Base-by-base conservation (phyloP, 345 rosid species). In the Populus simonii region DNA sequence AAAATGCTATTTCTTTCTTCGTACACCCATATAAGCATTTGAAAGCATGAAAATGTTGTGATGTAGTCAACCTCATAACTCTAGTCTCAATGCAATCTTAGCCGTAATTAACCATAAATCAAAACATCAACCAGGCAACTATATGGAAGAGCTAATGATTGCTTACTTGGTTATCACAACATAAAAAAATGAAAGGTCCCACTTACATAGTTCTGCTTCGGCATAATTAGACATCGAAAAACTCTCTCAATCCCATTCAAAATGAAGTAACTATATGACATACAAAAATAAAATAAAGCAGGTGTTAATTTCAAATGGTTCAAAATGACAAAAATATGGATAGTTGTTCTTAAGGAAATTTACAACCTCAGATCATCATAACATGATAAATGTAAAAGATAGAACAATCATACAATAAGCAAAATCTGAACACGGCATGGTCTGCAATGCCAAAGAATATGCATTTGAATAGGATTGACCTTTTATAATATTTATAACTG, bases 181-280 rank as follows among this genome's bases (percentile, higher is more conserved):
- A 67, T 4, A 29, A 20, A 39, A 66, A 35, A 35, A 16, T 10
- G 8, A 36, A 68, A 20, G 25, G 43, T 49, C 47, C 25, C 39
- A 82, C 99, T 90, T 88, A 95, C 99, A 86, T 93, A 94, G 86
- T 96, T 96, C 70, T 90, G 84, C 83, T 96, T 96, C 13, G 94
- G 96, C 86, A 93, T 79, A 84, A 96, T 92, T 73, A 96, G 82
- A 81, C 87, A 82, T 73, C 98, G 94, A 73, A 89, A 92, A 80
- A 96, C 98, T 80, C 97, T 91, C 87, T 96, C 99, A 16, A 96
- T 91, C 77, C 99, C 99, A 79, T 96, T 93, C 86, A 96, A 80
- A 76, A 96, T 79, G 84, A 93, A 92, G 83, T 91, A 96, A 67
- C 99, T 96, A 76, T 78, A 81, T 53, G 62, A 57, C 67, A 85